Evolutionary conservation across 768 basidiomycete species (phyloP).

Genomic region (Rickenella mellea): DNA sequence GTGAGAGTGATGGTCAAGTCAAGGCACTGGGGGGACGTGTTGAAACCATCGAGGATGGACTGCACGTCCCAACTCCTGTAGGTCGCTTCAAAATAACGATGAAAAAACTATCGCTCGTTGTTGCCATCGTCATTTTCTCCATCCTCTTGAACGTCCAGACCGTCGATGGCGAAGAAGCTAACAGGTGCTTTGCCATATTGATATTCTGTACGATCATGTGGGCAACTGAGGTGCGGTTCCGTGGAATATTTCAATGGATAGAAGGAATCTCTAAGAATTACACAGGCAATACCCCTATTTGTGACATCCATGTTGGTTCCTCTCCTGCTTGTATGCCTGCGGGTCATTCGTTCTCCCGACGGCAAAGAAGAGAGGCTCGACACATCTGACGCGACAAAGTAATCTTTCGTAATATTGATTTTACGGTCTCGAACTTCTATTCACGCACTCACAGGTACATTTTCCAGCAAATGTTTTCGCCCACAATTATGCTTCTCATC

Average conservation of each 20-base stretch:
- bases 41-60: slow-evolving; percentile 32
- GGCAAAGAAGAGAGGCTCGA: slow-evolving; percentile 37
- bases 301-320: slow-evolving; percentile 93
- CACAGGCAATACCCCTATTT: slow-evolving; percentile 89
- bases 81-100: slow-evolving; percentile 58
- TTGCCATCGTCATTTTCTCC: slow-evolving; percentile 51
- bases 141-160: slow-evolving; percentile 50
- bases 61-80: slow-evolving; percentile 50
- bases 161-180: slow-evolving; percentile 61
- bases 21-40: slow-evolving; percentile 29
- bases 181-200: slow-evolving; percentile 84
- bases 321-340: slow-evolving; percentile 74
- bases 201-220: slow-evolving; percentile 87
- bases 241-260: neutral
- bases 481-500: slow-evolving; percentile 96
- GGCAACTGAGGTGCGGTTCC: slow-evolving; percentile 78
- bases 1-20: slow-evolving; percentile 30
- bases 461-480: slow-evolving; percentile 93
- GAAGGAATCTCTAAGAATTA: neutral
- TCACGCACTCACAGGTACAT: slow-evolving; percentile 49
- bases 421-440: slow-evolving; percentile 6
- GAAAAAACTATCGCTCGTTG: slow-evolving; percentile 45
- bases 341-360: slow-evolving; percentile 60
- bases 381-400: slow-evolving; percentile 76
- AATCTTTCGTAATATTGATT: slow-evolving; percentile 4